These are phyloP conservation scores for Fusarium cyanostomum DNA, from an alignment of 2,329 filamentous ascomycete species.

Conservation along the genomic window DNA sequence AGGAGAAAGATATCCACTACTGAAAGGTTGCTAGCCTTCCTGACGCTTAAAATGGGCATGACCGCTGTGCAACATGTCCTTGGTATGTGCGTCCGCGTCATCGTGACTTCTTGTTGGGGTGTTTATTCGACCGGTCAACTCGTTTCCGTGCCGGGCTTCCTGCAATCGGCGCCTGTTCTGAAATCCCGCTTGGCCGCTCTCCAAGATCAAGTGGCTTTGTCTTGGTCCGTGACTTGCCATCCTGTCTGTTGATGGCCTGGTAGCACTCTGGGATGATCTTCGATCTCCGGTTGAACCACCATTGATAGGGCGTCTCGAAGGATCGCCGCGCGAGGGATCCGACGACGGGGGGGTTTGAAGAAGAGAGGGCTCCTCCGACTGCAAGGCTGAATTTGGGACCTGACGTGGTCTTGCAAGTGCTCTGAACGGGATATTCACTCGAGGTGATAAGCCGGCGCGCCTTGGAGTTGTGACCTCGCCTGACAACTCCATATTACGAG, in stretches of 20 bases:
- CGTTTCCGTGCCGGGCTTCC: conserved; percentile 17
- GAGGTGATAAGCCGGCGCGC: neutral
- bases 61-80: conserved; percentile 24
- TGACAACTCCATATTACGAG: neutral
- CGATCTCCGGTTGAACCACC: conserved; percentile 6
- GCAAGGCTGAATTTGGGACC: neutral
- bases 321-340: conserved; percentile 19
- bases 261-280: conserved; percentile 1
- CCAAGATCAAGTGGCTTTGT: conserved; percentile 25
- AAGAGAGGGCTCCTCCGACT: neutral
- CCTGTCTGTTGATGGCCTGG: neutral
- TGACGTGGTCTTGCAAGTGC: conserved; percentile 10
- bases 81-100: conserved; percentile 14
- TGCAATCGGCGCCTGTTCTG: conserved; percentile 15
- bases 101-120: conserved; percentile 14
- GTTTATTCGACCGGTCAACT: conserved; percentile 12
- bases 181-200: conserved; percentile 4
- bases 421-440: conserved; percentile 16
- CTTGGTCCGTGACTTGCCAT: conserved; percentile 9
- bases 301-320: conserved; percentile 2
- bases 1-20: neutral
- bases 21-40: conserved; percentile 37
- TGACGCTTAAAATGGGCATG: conserved; percentile 18
- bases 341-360: conserved; percentile 43
- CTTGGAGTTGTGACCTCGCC: conserved; percentile 4